Conservation (phyloP, 2,329 filamentous ascomycete genomes). For the Fusarium nodosum region DNA sequence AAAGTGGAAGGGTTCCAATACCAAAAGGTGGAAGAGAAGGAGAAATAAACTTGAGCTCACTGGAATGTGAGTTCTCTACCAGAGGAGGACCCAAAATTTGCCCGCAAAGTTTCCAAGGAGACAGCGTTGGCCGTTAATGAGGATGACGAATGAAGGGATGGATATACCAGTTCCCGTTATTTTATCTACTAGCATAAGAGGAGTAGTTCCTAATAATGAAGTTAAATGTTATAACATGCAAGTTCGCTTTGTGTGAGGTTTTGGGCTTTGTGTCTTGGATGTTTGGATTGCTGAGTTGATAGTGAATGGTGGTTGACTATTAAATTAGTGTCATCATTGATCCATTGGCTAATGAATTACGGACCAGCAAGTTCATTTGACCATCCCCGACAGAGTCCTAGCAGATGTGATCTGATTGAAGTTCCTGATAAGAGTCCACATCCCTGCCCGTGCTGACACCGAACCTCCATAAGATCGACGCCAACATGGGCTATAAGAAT, state of each 20-base stretch:
- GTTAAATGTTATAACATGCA: conserved; percentile 6
- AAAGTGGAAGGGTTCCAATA: conserved; percentile 31
- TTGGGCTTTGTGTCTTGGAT: too few relatives aligned
- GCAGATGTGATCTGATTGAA: not conserved
- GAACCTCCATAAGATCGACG: not conserved
- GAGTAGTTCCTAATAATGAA: conserved; percentile 36
- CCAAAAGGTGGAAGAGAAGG: conserved; percentile 48
- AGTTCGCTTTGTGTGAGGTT: too few relatives aligned
- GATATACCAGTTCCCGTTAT: conserved; percentile 28
- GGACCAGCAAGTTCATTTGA: not conserved
- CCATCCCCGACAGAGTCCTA: not conserved
- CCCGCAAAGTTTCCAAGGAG: conserved; percentile 8
- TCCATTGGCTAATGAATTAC: too few relatives aligned
- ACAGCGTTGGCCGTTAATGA: conserved; percentile 32
- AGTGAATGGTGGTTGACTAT: too few relatives aligned
- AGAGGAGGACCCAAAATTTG: conserved; percentile 25
- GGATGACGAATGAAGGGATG: conserved; percentile 4
- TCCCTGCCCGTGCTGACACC: not conserved
- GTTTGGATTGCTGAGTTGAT: too few relatives aligned
- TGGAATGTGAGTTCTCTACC: conserved; percentile 30
- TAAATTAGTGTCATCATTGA: too few relatives aligned
- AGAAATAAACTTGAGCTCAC: conserved; percentile 47
- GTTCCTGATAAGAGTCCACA: not conserved
- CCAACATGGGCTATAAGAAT: not conserved
- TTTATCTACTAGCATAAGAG: conserved; percentile 37